phyloP scores from a whole-genome alignment of 169 alveolate genomes.

The Babesia sp. region DNA sequence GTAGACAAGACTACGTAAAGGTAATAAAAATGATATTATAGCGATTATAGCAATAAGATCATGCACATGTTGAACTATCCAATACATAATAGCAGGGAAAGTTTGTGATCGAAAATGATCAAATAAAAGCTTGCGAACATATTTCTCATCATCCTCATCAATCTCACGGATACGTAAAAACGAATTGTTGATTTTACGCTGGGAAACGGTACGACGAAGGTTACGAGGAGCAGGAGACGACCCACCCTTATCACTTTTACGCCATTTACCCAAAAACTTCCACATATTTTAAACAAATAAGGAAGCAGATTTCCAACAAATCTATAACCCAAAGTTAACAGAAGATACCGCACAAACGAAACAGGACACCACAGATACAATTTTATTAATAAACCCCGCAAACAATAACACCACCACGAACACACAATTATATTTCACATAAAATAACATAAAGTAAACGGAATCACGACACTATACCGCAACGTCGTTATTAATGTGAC shows the following conservation, averaged over 20 bases:
- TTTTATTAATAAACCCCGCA: too few species aligned
- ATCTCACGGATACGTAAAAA: constrained; percentile 52
- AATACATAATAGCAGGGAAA: constrained; percentile 75
- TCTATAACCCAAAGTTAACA: too few species aligned
- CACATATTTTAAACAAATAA: background rate
- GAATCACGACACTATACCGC: too few species aligned
- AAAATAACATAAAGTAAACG: too few species aligned
- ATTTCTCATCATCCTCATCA: constrained; percentile 54
- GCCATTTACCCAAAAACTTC: background rate
- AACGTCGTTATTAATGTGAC: too few species aligned
- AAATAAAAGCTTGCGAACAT: constrained; percentile 68
- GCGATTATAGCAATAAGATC: constrained; percentile 74
- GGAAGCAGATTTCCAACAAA: too few species aligned
- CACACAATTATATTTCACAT: too few species aligned
- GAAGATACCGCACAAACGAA: too few species aligned
- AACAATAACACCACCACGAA: too few species aligned
- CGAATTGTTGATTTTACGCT: constrained; percentile 23
- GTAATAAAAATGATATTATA: constrained; percentile 70
- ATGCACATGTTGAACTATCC: constrained; percentile 78
- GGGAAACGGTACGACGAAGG: constrained; percentile 2
- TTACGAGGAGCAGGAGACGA: background rate
- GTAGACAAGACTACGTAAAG: constrained; percentile 71
- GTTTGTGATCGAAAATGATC: constrained; percentile 78
- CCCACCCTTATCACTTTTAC: background rate
- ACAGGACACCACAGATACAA: too few species aligned